Conservation (phyloP, 345 rosid genomes). For the Kernera saxatilis region DNA sequence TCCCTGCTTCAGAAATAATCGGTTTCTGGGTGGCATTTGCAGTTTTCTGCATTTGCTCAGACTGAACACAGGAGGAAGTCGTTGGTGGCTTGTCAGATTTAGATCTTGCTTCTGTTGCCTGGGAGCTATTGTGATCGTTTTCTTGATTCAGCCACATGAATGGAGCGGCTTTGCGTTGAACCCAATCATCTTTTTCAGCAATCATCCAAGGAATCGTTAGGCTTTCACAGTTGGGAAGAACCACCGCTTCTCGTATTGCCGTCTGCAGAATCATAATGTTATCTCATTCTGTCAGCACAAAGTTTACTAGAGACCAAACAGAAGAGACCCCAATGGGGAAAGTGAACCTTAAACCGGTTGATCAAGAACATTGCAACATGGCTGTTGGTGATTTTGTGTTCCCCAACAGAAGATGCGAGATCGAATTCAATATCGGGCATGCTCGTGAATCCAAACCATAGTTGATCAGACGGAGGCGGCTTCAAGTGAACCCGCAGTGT, state of each 20-base stretch:
- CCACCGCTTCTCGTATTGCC: conserved; percentile 66
- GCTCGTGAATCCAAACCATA: conserved; percentile 89
- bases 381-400: conserved; percentile 67
- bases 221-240: conserved; percentile 85
- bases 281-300: background rate
- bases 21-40: conserved; percentile 26
- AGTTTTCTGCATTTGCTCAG: conserved; percentile 34
- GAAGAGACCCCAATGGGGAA: background rate
- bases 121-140: conserved; percentile 28
- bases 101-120: conserved; percentile 30
- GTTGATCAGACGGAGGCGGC: conserved; percentile 94
- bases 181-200: conserved; percentile 94
- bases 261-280: conserved; percentile 44
- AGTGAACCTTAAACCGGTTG: conserved; percentile 70
- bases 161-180: conserved; percentile 68
- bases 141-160: conserved; percentile 83
- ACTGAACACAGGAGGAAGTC: conserved; percentile 32
- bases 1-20: conserved; percentile 10
- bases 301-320: conserved; percentile 6
- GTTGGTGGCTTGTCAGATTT: conserved; percentile 30
- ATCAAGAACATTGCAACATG: conserved; percentile 67
- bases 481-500: conserved; percentile 69
- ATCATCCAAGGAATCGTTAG: conserved; percentile 83
- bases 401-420: conserved; percentile 82
- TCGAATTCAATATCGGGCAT: conserved; percentile 81